Conservation (phyloP, 257 asterid species). For the Nicotiana knightiana region DNA sequence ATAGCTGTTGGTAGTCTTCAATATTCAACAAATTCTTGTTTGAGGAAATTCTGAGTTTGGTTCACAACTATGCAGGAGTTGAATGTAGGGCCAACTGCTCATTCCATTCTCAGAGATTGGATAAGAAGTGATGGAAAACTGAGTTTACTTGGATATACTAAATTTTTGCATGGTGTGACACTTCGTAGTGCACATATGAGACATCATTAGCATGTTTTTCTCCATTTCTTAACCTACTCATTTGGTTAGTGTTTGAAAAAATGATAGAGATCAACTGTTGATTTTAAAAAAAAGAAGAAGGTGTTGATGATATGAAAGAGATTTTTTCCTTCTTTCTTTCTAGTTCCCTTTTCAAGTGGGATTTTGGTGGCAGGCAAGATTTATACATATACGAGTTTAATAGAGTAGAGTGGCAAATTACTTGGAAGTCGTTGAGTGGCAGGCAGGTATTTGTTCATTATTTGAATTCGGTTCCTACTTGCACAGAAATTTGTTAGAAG, state of each 20-base stretch:
- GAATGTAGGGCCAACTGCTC: conserved; percentile 66
- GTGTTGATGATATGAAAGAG: neutral
- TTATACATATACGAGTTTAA: neutral
- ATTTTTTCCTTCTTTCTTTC: neutral
- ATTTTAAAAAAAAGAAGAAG: neutral
- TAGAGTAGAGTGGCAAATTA: neutral
- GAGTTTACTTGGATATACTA: conserved; percentile 70
- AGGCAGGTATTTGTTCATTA: neutral
- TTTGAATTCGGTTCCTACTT: neutral
- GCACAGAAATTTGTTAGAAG: neutral
- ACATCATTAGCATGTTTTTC: conserved; percentile 33
- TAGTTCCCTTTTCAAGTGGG: neutral
- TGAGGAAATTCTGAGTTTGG: neutral
- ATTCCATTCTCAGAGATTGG: conserved; percentile 77
- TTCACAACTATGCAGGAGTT: conserved; percentile 50
- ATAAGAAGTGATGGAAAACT: conserved; percentile 66
- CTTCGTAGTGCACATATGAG: conserved; percentile 67
- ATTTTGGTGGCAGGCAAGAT: neutral
- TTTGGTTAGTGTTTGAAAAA: conserved; percentile 4
- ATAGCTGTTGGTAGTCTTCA: neutral
- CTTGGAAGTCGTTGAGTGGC: neutral
- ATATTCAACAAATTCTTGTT: neutral
- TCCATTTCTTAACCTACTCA: neutral
- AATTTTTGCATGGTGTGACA: conserved; percentile 91
- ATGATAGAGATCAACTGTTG: neutral